These are phyloP conservation scores for Grosmannia clavigera DNA, from an alignment of 2,329 filamentous ascomycete species.

Conservation along the genomic window DNA sequence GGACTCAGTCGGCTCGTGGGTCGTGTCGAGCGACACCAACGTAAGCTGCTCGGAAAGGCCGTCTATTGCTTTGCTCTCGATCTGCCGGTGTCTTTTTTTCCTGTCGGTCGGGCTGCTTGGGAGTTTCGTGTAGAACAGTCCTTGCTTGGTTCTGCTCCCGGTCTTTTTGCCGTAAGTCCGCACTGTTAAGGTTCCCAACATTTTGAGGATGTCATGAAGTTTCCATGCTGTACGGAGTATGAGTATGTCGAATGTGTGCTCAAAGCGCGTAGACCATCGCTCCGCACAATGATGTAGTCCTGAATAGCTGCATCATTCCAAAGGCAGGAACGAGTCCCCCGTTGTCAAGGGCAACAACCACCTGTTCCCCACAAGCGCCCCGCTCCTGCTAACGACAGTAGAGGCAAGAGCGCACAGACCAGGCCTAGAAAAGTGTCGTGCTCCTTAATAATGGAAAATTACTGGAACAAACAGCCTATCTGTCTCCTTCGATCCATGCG, in stretches of 20 bases:
- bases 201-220: slow-evolving; percentile 17
- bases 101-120: slow-evolving; percentile 35
- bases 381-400: not conserved
- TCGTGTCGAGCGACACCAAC: slow-evolving; percentile 8
- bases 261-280: not conserved
- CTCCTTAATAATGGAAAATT: slow-evolving; percentile 1
- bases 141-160: slow-evolving; percentile 30
- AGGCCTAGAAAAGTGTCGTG: not conserved
- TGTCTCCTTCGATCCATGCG: not conserved
- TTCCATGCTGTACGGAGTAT: slow-evolving; percentile 1
- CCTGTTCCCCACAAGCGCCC: not conserved
- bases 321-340: not conserved
- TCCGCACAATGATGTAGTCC: not conserved
- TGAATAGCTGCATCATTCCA: not conserved
- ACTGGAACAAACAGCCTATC: not conserved
- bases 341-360: slow-evolving; percentile 3
- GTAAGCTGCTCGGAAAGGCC: slow-evolving; percentile 15
- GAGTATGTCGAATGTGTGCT: not conserved
- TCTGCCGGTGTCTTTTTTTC: slow-evolving; percentile 9
- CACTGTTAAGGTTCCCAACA: slow-evolving; percentile 30
- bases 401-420: slow-evolving; percentile 1
- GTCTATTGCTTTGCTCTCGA: not conserved
- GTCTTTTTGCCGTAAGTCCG: slow-evolving; percentile 38
- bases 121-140: slow-evolving; percentile 34
- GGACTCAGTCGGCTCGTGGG: not conserved